Evolutionary conservation across 2,329 filamentous ascomycete genomes (phyloP).

Genomic region (Lecanicillium sp.): DNA sequence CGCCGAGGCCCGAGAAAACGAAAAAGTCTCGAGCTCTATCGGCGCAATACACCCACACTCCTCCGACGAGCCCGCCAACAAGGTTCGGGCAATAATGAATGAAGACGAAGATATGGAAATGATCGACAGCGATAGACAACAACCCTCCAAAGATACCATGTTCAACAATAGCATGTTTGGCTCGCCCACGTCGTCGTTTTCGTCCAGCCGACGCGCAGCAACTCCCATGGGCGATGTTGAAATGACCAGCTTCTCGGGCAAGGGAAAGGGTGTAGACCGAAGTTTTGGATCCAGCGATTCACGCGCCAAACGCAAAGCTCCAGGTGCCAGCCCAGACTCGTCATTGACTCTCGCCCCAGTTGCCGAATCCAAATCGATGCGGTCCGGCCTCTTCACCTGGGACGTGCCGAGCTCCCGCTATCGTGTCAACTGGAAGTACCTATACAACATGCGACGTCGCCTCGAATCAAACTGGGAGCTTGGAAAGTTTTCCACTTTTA

Average conservation of each 20-base stretch:
- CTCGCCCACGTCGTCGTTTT: constrained; percentile 23
- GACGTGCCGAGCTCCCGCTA: constrained; percentile 39
- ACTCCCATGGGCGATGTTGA: constrained; percentile 22
- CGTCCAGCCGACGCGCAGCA: constrained; percentile 17
- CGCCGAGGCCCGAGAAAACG: constrained; percentile 56
- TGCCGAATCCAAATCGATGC: constrained; percentile 26
- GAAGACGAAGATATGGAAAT: constrained; percentile 43
- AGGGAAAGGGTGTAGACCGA: constrained; percentile 22
- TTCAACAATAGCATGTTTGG: constrained; percentile 25
- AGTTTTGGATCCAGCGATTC: constrained; percentile 19
- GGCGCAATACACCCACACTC: constrained; percentile 35
- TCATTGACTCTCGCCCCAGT: constrained; percentile 20
- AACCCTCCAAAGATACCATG: constrained; percentile 16
- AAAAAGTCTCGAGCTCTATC: constrained; percentile 28
- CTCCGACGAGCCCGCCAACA: constrained; percentile 44
- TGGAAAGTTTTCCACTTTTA: constrained; percentile 77
- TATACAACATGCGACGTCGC: constrained; percentile 79
- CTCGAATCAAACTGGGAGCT: constrained; percentile 89
- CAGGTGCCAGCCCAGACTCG: constrained; percentile 23
- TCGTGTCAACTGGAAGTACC: constrained; percentile 83
- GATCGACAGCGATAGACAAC: constrained; percentile 27
- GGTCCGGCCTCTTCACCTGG: constrained; percentile 44
- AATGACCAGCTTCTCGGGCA: constrained; percentile 17
- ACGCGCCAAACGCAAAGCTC: constrained; percentile 28
- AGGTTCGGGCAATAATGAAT: constrained; percentile 46